Base-by-base conservation (phyloP, 2,329 filamentous ascomycete genomes). In the Chaetomiaceae sp. region DNA sequence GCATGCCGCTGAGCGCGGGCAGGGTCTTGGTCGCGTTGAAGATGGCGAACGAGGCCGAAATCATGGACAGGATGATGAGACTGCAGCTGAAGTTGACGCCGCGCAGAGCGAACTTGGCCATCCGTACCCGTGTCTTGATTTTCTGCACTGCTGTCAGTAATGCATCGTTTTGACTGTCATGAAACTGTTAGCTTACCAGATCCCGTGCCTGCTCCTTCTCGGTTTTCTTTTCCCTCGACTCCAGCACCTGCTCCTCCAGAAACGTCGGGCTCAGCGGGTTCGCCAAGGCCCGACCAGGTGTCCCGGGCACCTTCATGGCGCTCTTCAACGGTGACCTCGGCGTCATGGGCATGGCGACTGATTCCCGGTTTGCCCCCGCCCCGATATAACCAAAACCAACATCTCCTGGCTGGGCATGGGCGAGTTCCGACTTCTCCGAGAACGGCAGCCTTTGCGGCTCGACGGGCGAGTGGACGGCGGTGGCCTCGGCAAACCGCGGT, bases 21-120 rank as follows among this genome's bases (percentile, higher is more conserved):
- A 99, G 77, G 15, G 73, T 50, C 67, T 82, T 89, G 55, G 94
- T 96, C 46, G 91, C 82, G 70, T 94, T 90, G 82, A 99, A 99
- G 70, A 99, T 91, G 62, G 84, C 76, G 66, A 99, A 89, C 3
- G 89, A 90, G n/a, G 89, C 82, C 14, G 88, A 85, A 50, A 99
- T 76, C 82, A 99, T 92, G 58, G 91, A 79, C 54, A 99, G 81
- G 61, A 99, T 89, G 68, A 99, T 96, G 56, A 97, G 79, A 70
- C 89, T 92, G 78, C 94, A 99, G 71, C 89, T 91, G 72, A 99
- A 97, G 79, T 92, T 96, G 73, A 97, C 88, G 53, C 90, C 87
- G 61, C 94, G 87, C n/a, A 99, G 84, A 58, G 95, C 83, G 64
- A 97, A 86, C 76, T 99, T 99, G 63, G 92, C 94, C 71, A 97